A percentile compares a stretch with the other conserved stretches of the same genome.
phyloP scores from a whole-genome alignment of 164 flowering plant species.

The Sedum album region DNA sequence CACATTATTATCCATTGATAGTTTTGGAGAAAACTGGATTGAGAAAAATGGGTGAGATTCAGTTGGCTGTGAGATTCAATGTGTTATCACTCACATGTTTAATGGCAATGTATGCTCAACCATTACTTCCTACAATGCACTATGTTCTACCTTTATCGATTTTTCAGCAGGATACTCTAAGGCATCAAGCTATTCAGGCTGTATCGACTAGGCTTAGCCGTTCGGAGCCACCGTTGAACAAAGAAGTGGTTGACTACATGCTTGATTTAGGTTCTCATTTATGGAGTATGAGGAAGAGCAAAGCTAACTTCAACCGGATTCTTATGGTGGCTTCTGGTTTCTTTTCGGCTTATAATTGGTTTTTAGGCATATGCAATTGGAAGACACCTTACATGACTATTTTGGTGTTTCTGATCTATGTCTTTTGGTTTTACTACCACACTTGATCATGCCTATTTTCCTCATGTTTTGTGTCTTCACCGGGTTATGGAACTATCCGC shows the following conservation, averaged over 20 bases:
- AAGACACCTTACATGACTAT: constrained; percentile 35
- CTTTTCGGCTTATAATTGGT: constrained; percentile 33
- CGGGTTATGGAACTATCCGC: neutral
- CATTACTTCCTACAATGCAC: constrained; percentile 36
- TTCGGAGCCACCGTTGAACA: constrained; percentile 37
- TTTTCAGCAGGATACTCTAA: constrained; percentile 31
- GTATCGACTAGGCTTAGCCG: constrained; percentile 34
- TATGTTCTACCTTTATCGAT: constrained; percentile 31
- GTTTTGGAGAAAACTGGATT: constrained; percentile 33
- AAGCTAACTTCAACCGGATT: constrained; percentile 35
- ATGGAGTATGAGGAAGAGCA: constrained; percentile 44
- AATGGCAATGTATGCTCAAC: constrained; percentile 37
- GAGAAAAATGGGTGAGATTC: constrained; percentile 43
- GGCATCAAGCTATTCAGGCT: constrained; percentile 35
- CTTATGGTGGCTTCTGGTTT: constrained; percentile 29
- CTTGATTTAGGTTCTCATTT: constrained; percentile 37
- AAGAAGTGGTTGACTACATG: constrained; percentile 37
- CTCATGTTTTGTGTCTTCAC: neutral
- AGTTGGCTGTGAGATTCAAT: constrained; percentile 38
- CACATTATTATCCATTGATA: constrained; percentile 34
- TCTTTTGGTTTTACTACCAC: constrained; percentile 35
- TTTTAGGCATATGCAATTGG: constrained; percentile 37
- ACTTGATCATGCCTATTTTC: constrained; percentile 29
- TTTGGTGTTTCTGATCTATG: constrained; percentile 28
- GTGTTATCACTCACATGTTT: constrained; percentile 31